Conservation (phyloP, 192 early-diverging fungal genomes). For the Rhizoclosmatium globosum region DNA sequence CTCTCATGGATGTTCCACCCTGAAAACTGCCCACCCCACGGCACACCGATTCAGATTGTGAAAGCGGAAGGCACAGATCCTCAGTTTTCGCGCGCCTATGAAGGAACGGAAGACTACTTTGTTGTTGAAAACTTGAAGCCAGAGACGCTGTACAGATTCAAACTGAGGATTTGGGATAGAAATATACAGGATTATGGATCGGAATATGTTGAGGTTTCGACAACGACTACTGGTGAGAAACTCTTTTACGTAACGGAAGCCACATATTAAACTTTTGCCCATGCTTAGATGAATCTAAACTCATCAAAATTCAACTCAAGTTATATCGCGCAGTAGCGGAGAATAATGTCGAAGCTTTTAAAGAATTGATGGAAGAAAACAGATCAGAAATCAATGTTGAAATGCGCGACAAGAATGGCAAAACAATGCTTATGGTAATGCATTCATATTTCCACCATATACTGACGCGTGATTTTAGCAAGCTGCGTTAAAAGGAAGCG, state of each 20-base stretch:
- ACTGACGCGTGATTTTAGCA: conserved; percentile 31
- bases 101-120: conserved; percentile 47
- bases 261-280: no score
- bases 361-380: conserved; percentile 40
- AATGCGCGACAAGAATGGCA: conserved; percentile 54
- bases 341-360: conserved; percentile 44
- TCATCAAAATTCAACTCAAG: conserved; percentile 40
- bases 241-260: no score
- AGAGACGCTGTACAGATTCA: conserved; percentile 52
- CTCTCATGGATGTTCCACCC: conserved; percentile 26
- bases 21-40: conserved; percentile 5
- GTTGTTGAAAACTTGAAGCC: conserved; percentile 54
- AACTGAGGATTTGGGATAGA: conserved; percentile 42
- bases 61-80: conserved; percentile 35
- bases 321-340: conserved; percentile 51
- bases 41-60: conserved; percentile 27
- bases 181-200: conserved; percentile 41
- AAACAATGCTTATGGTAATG: conserved; percentile 57
- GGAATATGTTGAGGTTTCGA: conserved; percentile 42
- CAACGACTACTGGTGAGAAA: conserved; percentile 45
- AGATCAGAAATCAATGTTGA: conserved; percentile 51
- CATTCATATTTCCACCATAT: neutral
- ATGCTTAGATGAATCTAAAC: conserved; percentile 48
- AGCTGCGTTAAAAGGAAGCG: conserved; percentile 49
- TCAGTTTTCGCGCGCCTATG: conserved; percentile 48